Percentiles rank a stretch among this genome's conserved stretches.
Evolutionary conservation across 345 rosid species (phyloP).

Genomic region (Eucalyptus albens): DNA sequence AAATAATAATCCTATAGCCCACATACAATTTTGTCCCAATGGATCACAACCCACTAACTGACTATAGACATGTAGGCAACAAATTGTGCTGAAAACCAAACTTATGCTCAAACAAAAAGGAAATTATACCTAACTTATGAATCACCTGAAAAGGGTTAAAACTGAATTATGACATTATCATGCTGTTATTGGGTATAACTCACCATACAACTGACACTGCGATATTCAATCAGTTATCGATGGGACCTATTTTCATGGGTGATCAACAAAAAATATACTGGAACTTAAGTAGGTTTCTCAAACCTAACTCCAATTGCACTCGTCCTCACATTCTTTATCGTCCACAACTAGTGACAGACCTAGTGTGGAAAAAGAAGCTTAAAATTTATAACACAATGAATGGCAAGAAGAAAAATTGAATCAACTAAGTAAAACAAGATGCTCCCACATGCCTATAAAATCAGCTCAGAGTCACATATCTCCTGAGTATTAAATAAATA

Average conservation of each 20-base stretch:
- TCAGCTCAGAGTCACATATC: not conserved
- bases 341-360: not conserved
- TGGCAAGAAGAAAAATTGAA: not conserved
- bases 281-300: not conserved
- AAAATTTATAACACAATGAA: not conserved
- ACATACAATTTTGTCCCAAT: not conserved
- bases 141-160: not conserved
- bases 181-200: not conserved
- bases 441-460: not conserved
- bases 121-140: not conserved
- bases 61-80: not conserved
- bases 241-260: not conserved
- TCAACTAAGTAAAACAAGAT: not conserved
- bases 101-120: not conserved
- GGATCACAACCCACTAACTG: not conserved
- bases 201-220: not conserved
- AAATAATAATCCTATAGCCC: not conserved
- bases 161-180: not conserved
- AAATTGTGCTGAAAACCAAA: not conserved
- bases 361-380: not conserved
- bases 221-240: not conserved
- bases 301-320: not conserved
- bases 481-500: not conserved
- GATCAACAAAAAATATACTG: not conserved
- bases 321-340: not conserved